phyloP scores from a whole-genome alignment of 2,329 filamentous ascomycete genomes.

The Fusarium tjaetaba region DNA sequence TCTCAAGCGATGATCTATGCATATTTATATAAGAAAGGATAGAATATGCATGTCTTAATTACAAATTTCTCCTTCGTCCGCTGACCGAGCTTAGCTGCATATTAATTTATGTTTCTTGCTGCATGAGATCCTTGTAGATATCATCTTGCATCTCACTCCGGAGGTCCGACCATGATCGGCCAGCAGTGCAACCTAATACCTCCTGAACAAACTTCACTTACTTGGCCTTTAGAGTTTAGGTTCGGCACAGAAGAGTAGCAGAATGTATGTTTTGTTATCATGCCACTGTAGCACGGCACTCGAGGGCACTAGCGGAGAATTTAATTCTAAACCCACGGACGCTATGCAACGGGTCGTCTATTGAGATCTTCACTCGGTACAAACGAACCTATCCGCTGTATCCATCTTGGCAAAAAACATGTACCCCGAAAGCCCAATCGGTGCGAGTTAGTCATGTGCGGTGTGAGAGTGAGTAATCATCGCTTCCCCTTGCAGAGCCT shows the following conservation, averaged over 20 bases:
- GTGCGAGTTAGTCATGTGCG: not conserved
- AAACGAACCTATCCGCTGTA: slow-evolving; percentile 1
- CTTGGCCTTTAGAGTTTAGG: not conserved
- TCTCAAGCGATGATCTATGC: slow-evolving; percentile 1
- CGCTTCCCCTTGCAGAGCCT: not conserved
- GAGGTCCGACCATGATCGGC: slow-evolving; percentile 15
- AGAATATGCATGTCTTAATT: slow-evolving; percentile 12
- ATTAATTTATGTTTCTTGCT: not conserved
- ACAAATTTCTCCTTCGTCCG: slow-evolving; percentile 19
- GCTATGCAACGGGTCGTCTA: slow-evolving; percentile 22
- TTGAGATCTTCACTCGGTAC: slow-evolving; percentile 39
- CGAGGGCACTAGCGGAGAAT: slow-evolving; percentile 22
- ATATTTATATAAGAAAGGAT: slow-evolving; percentile 25
- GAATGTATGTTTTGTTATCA: not conserved
- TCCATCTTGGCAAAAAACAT: slow-evolving; percentile 12
- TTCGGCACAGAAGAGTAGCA: not conserved
- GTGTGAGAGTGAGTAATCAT: not conserved
- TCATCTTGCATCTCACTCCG: not conserved
- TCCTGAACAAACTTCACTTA: not conserved
- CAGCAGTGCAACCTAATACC: not conserved
- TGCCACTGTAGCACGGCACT: not conserved
- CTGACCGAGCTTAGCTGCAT: slow-evolving; percentile 9
- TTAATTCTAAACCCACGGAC: slow-evolving; percentile 9
- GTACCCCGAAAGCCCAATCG: no score
- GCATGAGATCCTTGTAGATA: not conserved